Evolutionary conservation across 164 flowering plant species (phyloP), one percentile per base, ranked within the genome.

Genomic region (Liquidambar formosana): DNA sequence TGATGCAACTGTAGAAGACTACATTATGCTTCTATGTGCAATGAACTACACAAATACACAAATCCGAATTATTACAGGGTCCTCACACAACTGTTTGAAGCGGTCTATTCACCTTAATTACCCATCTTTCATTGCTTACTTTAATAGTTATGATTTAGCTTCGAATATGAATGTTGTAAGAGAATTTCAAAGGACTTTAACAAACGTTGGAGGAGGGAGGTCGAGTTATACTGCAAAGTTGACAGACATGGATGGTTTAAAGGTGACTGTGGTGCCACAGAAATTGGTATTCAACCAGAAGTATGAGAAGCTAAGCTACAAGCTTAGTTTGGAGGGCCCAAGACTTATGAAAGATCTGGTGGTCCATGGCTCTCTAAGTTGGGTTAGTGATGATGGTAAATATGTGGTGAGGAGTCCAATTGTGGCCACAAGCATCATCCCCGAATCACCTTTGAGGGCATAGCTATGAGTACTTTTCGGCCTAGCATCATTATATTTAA

Each of bases 391-490:
- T 18, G 65, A 41, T 1, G 81, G 76, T 0, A 72, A 79, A 23
- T 73, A 81, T 56, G 38, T 65, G 8, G 91, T 85, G 11, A 81
- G 82, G 60, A 83, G 88, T 64, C 87, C 87, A 10, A 83, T 85
- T 16, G 83, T 83, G 56, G 78, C 71, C 38, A 74, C 77, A 27
- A 70, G 51, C 48, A 26, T 71, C 33, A 46, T 3, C 3, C 71
- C 45, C 44, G 22, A 64, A 25, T 46, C 51, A 2, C 41, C 41
- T 33, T 33, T 6, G 2, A 33, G 41, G 41, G 41, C 41, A 33
- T 33, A 33, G 41, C 41, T 33, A 33, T 33, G 41, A 33, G 41
- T 6, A 33, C 41, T 33, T 33, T 33, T 2, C 2, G 41, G 41
- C 4, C 41, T 33, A 33, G 2, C 41, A 33, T 33, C 41, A 33